Base-by-base conservation (phyloP, 2,329 filamentous ascomycete genomes). In the Colletotrichum lini region DNA sequence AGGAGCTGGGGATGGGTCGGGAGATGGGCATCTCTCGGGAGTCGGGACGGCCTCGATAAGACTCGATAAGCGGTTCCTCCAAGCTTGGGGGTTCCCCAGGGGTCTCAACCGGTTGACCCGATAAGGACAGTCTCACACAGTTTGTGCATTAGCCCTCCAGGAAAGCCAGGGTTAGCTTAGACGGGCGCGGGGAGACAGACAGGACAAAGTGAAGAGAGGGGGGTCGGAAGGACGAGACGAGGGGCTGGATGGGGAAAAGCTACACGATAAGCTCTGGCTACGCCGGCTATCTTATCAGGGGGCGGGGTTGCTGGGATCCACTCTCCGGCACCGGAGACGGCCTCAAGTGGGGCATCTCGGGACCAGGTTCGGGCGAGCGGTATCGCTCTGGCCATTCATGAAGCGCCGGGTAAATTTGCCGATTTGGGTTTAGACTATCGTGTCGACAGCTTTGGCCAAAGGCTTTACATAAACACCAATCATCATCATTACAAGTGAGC, bases 261-360 rank as follows among this genome's bases (percentile, higher is more conserved):
- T 44, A 72, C 21, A 69, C 69, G 69, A 72, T 72, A 72, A 72
- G 69, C 69, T 72, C 47, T 61, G 47, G 60, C 7, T 30, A n/a
- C 40, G 26, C 60, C 30, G 60, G 49, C 23, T 68, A 64, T 59
- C 65, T 71, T 68, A 71, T 71, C 65, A 59, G n/a, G 6, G 59
- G 67, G 57, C 57, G 58, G 53, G 30, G 45, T 1, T 18, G 0
- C 2, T 1, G 0, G 4, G 40, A 4, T 30, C 42, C 59, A 26
- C 30, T 35, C 21, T 47, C 65, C 58, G 58, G 69, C 21, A 64
- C 65, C 69, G 69, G 69, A 64, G 58, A 26, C 64, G 68, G 64
- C 38, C 3, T 21, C 12, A 15, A 44, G 61, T 35, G 61, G 67
- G 47, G 23, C 3, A 3, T 8, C n/a, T 57, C 50, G 68, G 68